Evolutionary conservation across 2,329 filamentous ascomycete species (phyloP).

Genomic region (Fonsecaea pugnacius): DNA sequence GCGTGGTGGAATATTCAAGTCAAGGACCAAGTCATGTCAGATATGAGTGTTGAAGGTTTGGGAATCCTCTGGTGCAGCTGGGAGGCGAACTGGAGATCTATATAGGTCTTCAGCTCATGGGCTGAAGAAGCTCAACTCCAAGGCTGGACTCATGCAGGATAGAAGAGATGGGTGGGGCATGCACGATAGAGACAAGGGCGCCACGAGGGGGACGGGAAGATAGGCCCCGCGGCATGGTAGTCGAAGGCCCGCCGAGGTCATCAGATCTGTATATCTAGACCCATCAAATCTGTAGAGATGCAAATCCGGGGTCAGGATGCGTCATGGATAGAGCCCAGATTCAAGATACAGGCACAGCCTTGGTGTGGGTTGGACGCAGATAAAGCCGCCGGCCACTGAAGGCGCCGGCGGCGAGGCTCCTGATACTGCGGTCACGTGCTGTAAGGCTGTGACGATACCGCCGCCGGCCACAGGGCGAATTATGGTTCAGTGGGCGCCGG

Average conservation of each 20-base stretch:
- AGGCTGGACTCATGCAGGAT: constrained; percentile 25
- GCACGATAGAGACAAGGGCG: constrained; percentile 25
- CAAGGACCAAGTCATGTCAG: background rate
- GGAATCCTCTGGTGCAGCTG: background rate
- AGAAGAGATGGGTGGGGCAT: constrained; percentile 21
- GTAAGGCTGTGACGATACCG: constrained; percentile 23
- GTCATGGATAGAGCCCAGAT: background rate
- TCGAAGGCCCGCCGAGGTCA: constrained; percentile 25
- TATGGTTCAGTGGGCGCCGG: constrained; percentile 2
- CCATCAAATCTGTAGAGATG: constrained; percentile 13
- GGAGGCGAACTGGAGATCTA: constrained; percentile 21
- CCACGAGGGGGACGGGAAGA: constrained; percentile 28
- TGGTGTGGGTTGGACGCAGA: background rate
- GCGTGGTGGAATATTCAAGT: background rate
- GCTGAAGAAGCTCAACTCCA: background rate
- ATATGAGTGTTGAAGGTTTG: constrained; percentile 12
- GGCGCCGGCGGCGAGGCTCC: constrained; percentile 11
- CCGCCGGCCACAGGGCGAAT: constrained; percentile 23
- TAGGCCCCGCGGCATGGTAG: constrained; percentile 23
- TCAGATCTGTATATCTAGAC: constrained; percentile 14
- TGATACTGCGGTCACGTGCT: constrained; percentile 9
- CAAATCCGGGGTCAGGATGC: constrained; percentile 15
- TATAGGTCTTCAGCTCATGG: constrained; percentile 27
- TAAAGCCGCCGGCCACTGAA: constrained; percentile 8
- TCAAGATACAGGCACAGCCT: background rate